A percentile compares a stretch with the other conserved stretches of the same genome.
These are phyloP conservation scores for Paecilomyces dactylethromorphus DNA, from an alignment of 2,329 filamentous ascomycete species.

Conservation along the genomic window DNA sequence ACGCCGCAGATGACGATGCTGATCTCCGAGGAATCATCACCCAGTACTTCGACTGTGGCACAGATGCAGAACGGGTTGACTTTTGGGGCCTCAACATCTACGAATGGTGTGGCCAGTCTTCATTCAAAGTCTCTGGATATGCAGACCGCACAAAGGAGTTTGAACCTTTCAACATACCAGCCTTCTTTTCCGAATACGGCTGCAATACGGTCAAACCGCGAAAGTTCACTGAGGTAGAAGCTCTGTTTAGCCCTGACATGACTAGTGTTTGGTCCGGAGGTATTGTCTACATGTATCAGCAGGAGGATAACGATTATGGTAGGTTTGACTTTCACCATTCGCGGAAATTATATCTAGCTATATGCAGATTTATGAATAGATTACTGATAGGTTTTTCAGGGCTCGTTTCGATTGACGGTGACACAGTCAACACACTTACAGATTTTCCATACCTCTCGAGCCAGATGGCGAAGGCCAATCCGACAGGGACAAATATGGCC, in stretches of 20 bases:
- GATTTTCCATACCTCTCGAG: constrained; percentile 68
- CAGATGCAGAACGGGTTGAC: constrained; percentile 61
- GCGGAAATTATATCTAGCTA: not conserved
- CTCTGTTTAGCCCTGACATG: constrained; percentile 75
- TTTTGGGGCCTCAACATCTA: constrained; percentile 99
- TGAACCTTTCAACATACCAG: constrained; percentile 75
- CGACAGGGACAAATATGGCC: constrained; percentile 56
- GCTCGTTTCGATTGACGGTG: constrained; percentile 41
- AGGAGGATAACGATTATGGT: constrained; percentile 66
- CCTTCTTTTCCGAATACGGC: constrained; percentile 96
- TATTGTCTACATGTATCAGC: constrained; percentile 96
- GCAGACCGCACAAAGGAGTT: constrained; percentile 76
- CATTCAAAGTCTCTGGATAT: constrained; percentile 69
- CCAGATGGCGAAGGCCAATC: constrained; percentile 61
- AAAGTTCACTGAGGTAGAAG: constrained; percentile 73
- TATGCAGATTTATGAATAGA: not conserved
- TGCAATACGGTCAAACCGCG: constrained; percentile 71
- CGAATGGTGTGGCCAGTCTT: constrained; percentile 88
- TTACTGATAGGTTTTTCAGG: constrained; percentile 50
- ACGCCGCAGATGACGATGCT: constrained; percentile 69
- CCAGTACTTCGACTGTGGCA: constrained; percentile 2
- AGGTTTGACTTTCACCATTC: not conserved
- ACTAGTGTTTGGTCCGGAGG: constrained; percentile 80
- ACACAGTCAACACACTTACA: constrained; percentile 57
- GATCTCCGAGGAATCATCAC: constrained; percentile 37